Base-by-base conservation (phyloP, 2,329 filamentous ascomycete genomes). In the Penicillium sp. region DNA sequence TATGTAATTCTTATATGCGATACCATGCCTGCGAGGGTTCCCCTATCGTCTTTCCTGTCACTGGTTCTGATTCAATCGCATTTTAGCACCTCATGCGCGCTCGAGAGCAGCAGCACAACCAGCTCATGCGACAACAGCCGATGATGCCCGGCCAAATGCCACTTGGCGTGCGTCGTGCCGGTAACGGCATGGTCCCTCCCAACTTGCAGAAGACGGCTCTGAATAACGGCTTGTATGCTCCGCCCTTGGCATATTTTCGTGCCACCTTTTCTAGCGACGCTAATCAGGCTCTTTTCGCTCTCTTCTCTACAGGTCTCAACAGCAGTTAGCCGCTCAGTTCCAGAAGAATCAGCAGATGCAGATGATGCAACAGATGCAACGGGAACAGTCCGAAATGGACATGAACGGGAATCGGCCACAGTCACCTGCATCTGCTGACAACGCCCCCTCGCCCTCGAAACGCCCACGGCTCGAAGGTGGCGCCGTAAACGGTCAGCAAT, bases 371-470 rank as follows among this genome's bases (percentile, higher is more conserved):
- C 88, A 90, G 73, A 96, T 96, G 90, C 90, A 94, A 74, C 85
- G 92, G 61, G 92, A 96, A 70, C 90, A 91, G 55, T 94, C 91
- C 15, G 88, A 89, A 63, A 92, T 95, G 85, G 92, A 96, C 69
- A 89, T 90, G 76, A 91, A 89, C 76, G 90, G 90, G 61, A 88
- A 89, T 67, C 87, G 92, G 60, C 89, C 92, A 31, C 88, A 89
- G 59, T 96, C 94, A 37, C 94, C 94, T 7, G 87, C 88, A 53
- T 89, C 89, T 39, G 88, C 88, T 56, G 93, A 97, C 55, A 95
- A 95, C 71, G 92, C 91, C 28, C 92, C 92, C 4, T 98, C 94
- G 35, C 94, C 94, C 1, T 94, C 90, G 63, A 98, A 98, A 81
- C 86, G 93, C 71, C 91, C 88, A 59, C 90, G 93, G 58, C 85